Base-by-base conservation (phyloP, 2,329 filamentous ascomycete genomes). In the Arthrobotrys musiformis region DNA sequence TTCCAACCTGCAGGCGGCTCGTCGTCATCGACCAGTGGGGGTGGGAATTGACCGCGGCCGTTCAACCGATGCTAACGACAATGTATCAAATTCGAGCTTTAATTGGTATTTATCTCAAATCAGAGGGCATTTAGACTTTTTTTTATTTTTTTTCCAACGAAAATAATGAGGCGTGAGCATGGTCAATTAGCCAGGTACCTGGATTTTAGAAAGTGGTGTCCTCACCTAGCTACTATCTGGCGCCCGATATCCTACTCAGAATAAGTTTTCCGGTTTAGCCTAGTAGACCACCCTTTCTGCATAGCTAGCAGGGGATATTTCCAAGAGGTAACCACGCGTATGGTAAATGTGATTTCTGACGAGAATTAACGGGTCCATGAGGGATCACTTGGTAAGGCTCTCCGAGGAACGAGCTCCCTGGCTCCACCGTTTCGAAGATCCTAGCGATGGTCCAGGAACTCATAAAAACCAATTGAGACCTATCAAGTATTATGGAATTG, bases 401-500 rank as follows among this genome's bases (percentile, higher is more conserved):
- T 54, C 26, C 33, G 17, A n/a, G 40, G 6, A 48, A 72, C 54
- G 68, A 72, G 68, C 68, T 72, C 68, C 68, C 62, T 50, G 46
- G 62, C 50, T 63, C 63, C 54, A 69, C 70, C 62, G 62, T 75
- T 67, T 67, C 33, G 44, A 58, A 48, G 35, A 75, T 68, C 62
- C 62, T 63, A 46, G 70, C 46, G 33, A n/a, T 28, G 35, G 42
- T 54, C 35, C 54, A 19, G 37, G 63, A 13, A 62, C 30, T 35
- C 52, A 68, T 61, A 46, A 35, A n/a, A 61, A 52, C 42, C 35
- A 4, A 24, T 70, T 48, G 35, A 75, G 46, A 58, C 70, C 70
- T 75, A 75, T 75, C 70, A 69, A 56, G 48, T 68, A 68, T 44
- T 37, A 52, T n/a, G 40, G 46, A 62, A 75, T 48, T 66, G 48